Percentiles rank a stretch among this genome's conserved stretches.
These are phyloP conservation scores for Carnegiea gigantea DNA, from an alignment of 179 eudicot species.

Conservation along the genomic window DNA sequence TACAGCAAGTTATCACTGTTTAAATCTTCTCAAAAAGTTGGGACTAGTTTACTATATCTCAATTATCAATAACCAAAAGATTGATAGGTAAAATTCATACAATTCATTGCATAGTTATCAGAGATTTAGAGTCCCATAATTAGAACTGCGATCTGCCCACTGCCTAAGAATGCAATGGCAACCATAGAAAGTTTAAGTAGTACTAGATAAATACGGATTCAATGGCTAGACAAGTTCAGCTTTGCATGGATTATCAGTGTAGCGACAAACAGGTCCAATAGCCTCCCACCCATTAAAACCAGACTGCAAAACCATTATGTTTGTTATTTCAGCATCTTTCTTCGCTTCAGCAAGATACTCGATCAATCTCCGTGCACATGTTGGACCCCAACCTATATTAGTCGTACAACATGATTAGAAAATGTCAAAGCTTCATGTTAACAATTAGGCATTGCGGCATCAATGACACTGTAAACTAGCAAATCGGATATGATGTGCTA, in stretches of 20 bases:
- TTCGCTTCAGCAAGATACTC: conserved; percentile 59
- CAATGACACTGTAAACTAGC: too few species aligned
- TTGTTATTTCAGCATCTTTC: conserved; percentile 59
- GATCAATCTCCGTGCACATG: conserved; percentile 68
- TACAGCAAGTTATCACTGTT: too few species aligned
- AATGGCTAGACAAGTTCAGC: conserved; percentile 32
- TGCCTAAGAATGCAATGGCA: too few species aligned
- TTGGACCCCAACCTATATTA: conserved; percentile 75
- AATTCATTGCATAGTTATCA: not conserved
- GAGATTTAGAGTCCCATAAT: not conserved
- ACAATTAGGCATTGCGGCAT: too few species aligned
- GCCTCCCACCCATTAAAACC: conserved; percentile 94
- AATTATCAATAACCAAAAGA: not conserved
- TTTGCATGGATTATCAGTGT: conserved; percentile 73
- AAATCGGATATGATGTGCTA: too few species aligned
- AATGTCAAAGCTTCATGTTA: not conserved
- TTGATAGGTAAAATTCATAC: not conserved
- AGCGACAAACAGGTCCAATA: conserved; percentile 80
- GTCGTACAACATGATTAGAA: conserved; percentile 6
- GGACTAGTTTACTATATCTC: too few species aligned
- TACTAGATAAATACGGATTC: not conserved
- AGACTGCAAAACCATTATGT: conserved; percentile 72
- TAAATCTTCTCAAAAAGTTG: too few species aligned
- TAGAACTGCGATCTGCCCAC: too few species aligned
- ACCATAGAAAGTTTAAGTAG: not conserved